Conservation (phyloP, 768 basidiomycete genomes). For the Tricholoma sp. region DNA sequence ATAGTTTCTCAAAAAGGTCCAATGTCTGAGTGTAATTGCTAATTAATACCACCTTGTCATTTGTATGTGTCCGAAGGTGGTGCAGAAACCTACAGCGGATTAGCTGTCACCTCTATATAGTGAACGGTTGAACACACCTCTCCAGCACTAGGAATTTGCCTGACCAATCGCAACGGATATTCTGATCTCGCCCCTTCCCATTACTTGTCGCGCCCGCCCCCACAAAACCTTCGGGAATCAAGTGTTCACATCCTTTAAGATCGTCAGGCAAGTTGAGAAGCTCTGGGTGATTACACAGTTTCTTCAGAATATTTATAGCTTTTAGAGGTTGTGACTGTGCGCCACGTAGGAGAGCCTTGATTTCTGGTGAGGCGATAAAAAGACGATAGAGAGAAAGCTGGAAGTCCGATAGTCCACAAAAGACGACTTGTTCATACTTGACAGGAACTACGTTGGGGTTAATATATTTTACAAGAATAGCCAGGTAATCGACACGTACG, state of each 20-base stretch:
- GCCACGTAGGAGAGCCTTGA: conserved; percentile 84
- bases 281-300: conserved; percentile 94
- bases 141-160: conserved; percentile 95
- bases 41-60: conserved; percentile 94
- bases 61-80: conserved; percentile 74
- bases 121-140: conserved; percentile 40
- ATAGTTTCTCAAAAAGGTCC: conserved; percentile 87
- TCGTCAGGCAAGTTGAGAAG: conserved; percentile 82
- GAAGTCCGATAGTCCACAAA: conserved; percentile 80
- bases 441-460: conserved; percentile 69
- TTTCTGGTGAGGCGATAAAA: conserved; percentile 91
- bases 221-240: conserved; percentile 80
- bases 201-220: conserved; percentile 44
- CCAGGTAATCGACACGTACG: conserved; percentile 42
- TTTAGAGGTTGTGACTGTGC: conserved; percentile 90
- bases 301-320: conserved; percentile 92
- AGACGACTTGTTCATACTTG: conserved; percentile 98
- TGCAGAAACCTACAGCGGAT: conserved; percentile 66
- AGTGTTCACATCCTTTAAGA: conserved; percentile 71
- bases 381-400: conserved; percentile 82
- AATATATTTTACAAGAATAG: conserved; percentile 6
- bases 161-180: conserved; percentile 75
- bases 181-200: conserved; percentile 39
- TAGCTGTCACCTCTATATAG: neutral
- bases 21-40: conserved; percentile 97